Base-by-base conservation (phyloP, 495 filamentous ascomycete genomes). In the Hypoxylon cercidicola region DNA sequence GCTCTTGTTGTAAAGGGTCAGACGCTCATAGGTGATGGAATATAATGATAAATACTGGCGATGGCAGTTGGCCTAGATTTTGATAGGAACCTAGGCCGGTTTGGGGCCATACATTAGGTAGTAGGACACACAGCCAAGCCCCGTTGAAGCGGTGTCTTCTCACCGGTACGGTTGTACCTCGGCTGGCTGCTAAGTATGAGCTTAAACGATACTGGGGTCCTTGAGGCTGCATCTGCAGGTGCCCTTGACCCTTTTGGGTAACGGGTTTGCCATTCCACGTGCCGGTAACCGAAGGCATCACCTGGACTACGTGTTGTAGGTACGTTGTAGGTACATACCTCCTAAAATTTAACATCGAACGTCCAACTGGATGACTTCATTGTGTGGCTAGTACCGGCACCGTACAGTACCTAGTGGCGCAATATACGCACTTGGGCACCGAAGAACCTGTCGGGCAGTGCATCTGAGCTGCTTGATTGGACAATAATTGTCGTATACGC, bases 181-280 rank as follows among this genome's bases (percentile, higher is more conserved):
- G 25, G 25, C 25, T 28, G 7, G 34, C 37, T 12, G 21, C 35
- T 30, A 51, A 13, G 54, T 20, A 47, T 25, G 25, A 37, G 6
- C 45, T 46, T 25, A 48, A 28, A 3, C 25, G 3, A 28, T 7
- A 28, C 7, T 28, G 25, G 25, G 25, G 25, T 28, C 5, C 13
- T n/a, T 60, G 52, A 52, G 48, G 57, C 57, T 60, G 48, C 57
- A 60, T 52, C 16, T 23, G 40, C 57, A 46, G 21, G 28, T 15
- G 20, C 16, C 41, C 19, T 21, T n/a, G 10, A 32, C 28, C 3
- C 40, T 18, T 18, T 43, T 37, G 11, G 40, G 25, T 28, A 28
- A 28, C 25, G 25, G 25, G 25, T 47, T 12, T 47, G 19, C 20
- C 19, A 16, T 25, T 18, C 12, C 7, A 25, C 9, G 43, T 46